phyloP scores from a whole-genome alignment of 768 basidiomycete species.

The Tylopilus sp. region DNA sequence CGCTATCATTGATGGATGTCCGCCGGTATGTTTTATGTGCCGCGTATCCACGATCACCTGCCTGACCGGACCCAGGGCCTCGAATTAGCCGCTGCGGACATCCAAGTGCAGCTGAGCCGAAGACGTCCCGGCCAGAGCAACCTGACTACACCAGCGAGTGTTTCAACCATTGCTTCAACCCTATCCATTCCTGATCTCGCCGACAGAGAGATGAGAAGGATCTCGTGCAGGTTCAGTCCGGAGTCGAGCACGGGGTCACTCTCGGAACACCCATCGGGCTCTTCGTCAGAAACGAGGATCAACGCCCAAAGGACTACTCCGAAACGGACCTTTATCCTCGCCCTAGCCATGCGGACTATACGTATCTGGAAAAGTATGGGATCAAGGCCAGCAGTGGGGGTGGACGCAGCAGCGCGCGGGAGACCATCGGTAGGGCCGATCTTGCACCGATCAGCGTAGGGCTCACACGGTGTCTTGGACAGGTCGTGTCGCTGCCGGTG shows the following conservation, averaged over 20 bases:
- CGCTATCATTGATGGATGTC: slow-evolving; percentile 95
- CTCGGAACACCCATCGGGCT: slow-evolving; percentile 97
- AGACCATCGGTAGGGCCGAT: slow-evolving; percentile 76
- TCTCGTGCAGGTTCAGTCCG: slow-evolving; percentile 89
- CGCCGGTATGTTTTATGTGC: slow-evolving; percentile 61
- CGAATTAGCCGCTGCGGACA: slow-evolving; percentile 71
- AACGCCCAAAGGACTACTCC: slow-evolving; percentile 96
- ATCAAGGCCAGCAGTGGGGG: slow-evolving; percentile 97
- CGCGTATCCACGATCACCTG: slow-evolving; percentile 6
- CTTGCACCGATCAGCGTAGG: background rate
- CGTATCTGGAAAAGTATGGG: slow-evolving; percentile 96
- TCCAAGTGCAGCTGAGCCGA: slow-evolving; percentile 88
- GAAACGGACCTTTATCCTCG: slow-evolving; percentile 98
- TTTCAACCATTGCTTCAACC: background rate
- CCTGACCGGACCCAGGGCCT: slow-evolving; percentile 60
- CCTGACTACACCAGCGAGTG: slow-evolving; percentile 88
- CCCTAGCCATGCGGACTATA: slow-evolving; percentile 96
- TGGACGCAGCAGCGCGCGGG: slow-evolving; percentile 90
- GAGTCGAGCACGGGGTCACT: slow-evolving; percentile 89
- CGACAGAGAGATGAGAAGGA: slow-evolving; percentile 94
- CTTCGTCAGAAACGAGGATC: slow-evolving; percentile 97
- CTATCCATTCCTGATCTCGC: slow-evolving; percentile 1
- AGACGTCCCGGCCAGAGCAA: slow-evolving; percentile 94
- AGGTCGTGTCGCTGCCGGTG: slow-evolving; percentile 97
- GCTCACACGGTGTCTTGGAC: slow-evolving; percentile 8